Base-by-base conservation (phyloP, 495 filamentous ascomycete genomes). In the Cercophora samala region DNA sequence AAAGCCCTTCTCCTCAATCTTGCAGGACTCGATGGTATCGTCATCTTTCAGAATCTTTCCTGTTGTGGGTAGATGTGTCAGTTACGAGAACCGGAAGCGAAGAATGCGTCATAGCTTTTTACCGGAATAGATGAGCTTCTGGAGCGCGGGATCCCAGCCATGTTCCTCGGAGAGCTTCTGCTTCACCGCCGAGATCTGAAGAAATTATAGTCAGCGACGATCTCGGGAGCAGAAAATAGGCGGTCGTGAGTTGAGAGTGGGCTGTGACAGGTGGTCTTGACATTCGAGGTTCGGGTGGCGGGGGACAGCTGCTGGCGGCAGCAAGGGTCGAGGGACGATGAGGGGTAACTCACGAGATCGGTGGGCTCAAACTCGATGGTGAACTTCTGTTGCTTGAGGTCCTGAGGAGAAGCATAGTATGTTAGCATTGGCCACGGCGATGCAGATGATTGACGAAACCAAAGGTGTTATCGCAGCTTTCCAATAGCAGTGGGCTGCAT, bases 71-170 rank as follows among this genome's bases (percentile, higher is more conserved):
- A 1, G 37, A 46, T 46, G 8, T 32, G 62, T 68, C 51, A 63
- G 67, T 62, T 32, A 55, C 21, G 29, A 58, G 26, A 26, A 53
- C 24, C 32, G 6, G 29, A 22, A 21, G 6, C 21, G 17, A 9
- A 19, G 24, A 21, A 21, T 9, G n/a, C 23, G 58, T 26, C 26
- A 17, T 58, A 54, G 66, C 21, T 29, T 77, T 87, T 71, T 86
- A 97, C 93, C 95, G 55, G 94, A 97, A 76, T 97, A 98, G 79
- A 99, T 99, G 72, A 99, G 88, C 82, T 97, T 97, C 80, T 94
- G 89, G 64, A 85, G 83, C 72, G 91, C 87, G 25, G 90, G 83
- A 55, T 97, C 93, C 90, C 93, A 97, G 75, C 92, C 92, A 76
- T 96, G 96, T 78, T 96, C 92, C 64, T 86, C 83, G 54, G 86